Evolutionary conservation across 345 rosid genomes (phyloP).

Genomic region (Eucalyptus brandiana): DNA sequence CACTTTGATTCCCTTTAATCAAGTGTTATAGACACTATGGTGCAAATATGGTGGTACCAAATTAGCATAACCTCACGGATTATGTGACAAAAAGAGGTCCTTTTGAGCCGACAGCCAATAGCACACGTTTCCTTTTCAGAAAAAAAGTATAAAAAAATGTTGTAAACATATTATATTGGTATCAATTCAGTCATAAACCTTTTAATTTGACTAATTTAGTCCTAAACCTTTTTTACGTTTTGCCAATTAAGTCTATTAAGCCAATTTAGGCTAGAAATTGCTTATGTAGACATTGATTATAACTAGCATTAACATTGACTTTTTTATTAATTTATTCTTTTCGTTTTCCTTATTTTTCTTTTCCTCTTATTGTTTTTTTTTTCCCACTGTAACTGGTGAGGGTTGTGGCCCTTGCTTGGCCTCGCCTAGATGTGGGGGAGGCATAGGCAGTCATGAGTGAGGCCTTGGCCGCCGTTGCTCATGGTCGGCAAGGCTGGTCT

Average conservation of each 20-base stretch:
- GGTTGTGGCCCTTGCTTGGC: neutral
- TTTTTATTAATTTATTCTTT: neutral
- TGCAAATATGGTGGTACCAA: neutral
- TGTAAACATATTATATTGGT: too few species aligned
- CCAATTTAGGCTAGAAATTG: neutral
- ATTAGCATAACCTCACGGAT: neutral
- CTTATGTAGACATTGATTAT: neutral
- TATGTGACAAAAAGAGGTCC: neutral
- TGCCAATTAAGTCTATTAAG: neutral
- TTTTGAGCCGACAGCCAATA: neutral
- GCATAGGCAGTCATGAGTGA: too few species aligned
- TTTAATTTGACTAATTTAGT: too few species aligned
- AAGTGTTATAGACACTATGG: neutral
- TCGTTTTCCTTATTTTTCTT: too few species aligned
- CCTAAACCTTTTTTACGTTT: too few species aligned
- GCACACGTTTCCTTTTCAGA: neutral
- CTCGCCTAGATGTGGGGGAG: too few species aligned
- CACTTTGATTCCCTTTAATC: neutral
- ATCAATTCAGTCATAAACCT: rapidly evolving
- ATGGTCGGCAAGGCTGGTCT: neutral
- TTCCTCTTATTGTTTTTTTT: neutral
- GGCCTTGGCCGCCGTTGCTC: too few species aligned
- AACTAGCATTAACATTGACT: neutral
- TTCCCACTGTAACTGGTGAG: rapidly evolving
- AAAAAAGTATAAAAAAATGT: too few species aligned